Evolutionary conservation across 495 filamentous ascomycete species (phyloP).

Genomic region (Hypoxylon intermedium): DNA sequence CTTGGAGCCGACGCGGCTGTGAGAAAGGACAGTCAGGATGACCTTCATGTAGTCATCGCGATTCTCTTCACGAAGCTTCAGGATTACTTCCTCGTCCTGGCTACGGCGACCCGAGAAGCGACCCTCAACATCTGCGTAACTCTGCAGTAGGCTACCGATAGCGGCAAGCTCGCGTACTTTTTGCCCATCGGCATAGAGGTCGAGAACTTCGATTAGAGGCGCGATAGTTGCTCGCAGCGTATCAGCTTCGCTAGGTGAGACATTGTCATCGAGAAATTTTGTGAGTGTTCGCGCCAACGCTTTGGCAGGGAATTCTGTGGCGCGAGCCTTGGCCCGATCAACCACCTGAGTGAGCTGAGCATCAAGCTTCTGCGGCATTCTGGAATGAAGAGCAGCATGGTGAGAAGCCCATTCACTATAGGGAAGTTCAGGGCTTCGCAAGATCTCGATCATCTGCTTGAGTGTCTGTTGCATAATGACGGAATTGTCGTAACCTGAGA

Average conservation of each 20-base stretch:
- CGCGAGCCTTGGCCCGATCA: slow-evolving; percentile 76
- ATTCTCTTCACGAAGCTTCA: slow-evolving; percentile 93
- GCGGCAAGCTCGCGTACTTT: slow-evolving; percentile 89
- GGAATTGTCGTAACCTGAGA: slow-evolving; percentile 95
- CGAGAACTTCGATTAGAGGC: slow-evolving; percentile 83
- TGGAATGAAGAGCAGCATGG: slow-evolving; percentile 90
- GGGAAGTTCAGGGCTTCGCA: slow-evolving; percentile 87
- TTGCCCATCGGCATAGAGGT: slow-evolving; percentile 83
- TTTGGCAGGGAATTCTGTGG: slow-evolving; percentile 91
- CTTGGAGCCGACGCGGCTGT: slow-evolving; percentile 90
- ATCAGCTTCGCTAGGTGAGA: slow-evolving; percentile 66
- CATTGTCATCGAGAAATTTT: slow-evolving; percentile 89
- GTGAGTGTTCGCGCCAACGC: slow-evolving; percentile 80
- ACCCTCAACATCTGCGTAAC: slow-evolving; percentile 83
- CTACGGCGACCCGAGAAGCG: slow-evolving; percentile 83
- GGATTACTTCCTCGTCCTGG: slow-evolving; percentile 93
- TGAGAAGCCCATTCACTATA: slow-evolving; percentile 97
- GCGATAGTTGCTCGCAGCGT: slow-evolving; percentile 73
- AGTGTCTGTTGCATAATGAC: slow-evolving; percentile 90
- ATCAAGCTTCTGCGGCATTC: slow-evolving; percentile 95
- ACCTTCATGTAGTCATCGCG: slow-evolving; percentile 87
- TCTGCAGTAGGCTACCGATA: slow-evolving; percentile 76
- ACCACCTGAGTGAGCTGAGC: slow-evolving; percentile 79
- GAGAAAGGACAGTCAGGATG: slow-evolving; percentile 87
- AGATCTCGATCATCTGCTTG: slow-evolving; percentile 87